phyloP scores from a whole-genome alignment of 2,329 filamentous ascomycete species.

The Aspergillus brasiliensis region DNA sequence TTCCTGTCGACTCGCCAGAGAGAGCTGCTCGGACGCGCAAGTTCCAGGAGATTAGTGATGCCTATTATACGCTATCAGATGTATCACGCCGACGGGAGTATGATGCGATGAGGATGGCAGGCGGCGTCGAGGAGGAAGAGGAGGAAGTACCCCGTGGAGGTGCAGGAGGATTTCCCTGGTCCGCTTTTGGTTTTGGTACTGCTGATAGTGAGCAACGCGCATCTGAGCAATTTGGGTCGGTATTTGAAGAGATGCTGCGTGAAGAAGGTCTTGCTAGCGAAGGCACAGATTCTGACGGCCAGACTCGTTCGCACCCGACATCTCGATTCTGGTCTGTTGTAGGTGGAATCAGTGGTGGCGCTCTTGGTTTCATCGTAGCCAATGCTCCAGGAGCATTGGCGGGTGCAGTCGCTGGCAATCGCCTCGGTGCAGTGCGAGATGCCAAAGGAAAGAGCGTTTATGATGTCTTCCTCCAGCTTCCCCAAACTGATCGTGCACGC shows the following conservation, averaged over 20 bases:
- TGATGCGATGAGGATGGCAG: conserved; percentile 66
- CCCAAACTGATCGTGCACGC: conserved; percentile 76
- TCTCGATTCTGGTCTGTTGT: conserved; percentile 83
- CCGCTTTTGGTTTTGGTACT: conserved; percentile 63
- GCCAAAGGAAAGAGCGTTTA: conserved; percentile 94
- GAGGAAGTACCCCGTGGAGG: conserved; percentile 52
- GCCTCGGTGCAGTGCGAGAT: conserved; percentile 86
- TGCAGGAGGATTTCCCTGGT: conserved; percentile 72
- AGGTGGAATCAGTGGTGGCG: conserved; percentile 82
- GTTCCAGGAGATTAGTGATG: conserved; percentile 91
- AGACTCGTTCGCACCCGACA: conserved; percentile 51
- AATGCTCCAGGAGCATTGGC: conserved; percentile 88
- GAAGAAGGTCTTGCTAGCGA: conserved; percentile 78
- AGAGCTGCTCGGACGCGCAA: conserved; percentile 77
- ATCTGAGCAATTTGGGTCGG: conserved; percentile 81
- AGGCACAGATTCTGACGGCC: conserved; percentile 57
- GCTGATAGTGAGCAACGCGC: conserved; percentile 39
- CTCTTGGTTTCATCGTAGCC: conserved; percentile 91
- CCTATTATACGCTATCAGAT: conserved; percentile 90
- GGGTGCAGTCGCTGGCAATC: conserved; percentile 88
- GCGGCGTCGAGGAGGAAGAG: conserved; percentile 50
- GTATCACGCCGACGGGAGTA: conserved; percentile 76
- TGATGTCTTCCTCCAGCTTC: conserved; percentile 82
- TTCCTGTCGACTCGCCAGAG: conserved; percentile 80
- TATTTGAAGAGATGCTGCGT: conserved; percentile 88